Evolutionary conservation across 345 rosid genomes (phyloP), one percentile per base, ranked within the genome.

Genomic region (Noccaea caerulescens): DNA sequence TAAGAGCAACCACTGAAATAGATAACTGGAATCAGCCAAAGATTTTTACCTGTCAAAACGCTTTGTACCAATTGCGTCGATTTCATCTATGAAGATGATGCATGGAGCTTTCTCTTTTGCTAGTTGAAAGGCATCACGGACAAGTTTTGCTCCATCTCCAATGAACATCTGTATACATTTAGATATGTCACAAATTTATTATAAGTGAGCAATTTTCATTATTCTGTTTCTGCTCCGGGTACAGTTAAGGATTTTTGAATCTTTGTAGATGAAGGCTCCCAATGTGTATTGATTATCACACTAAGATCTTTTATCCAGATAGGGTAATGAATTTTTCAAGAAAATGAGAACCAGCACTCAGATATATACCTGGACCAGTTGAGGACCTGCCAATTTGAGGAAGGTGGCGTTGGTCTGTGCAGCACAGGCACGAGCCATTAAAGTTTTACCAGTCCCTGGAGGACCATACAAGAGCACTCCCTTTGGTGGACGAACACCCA

Each of bases 401-500:
- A 90, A 95, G 25, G 99, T 95, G 59, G 99, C 99, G 63, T 95
- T 95, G 70, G 98, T 95, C 69, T 92, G 99, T 12, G 99, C 99
- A 9, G 98, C 99, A 81, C 99, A 95, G 47, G 99, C 99, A 68
- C 99, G 96, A 0, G 98, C 99, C 99, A 95, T 95, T 74, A 95
- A 75, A 55, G 99, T 95, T 71, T 95, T 95, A 66, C 99, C 99
- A 47, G 99, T 95, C 52, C 99, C 99, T 41, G 99, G 99, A 69
- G 98, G 99, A 47, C 98, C 99, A 77, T 95, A 92, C 57, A 92
- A 81, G 61, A 95, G 98, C 62, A 95, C 93, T 39, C 99, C 99
- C 78, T 95, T 95, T 12, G 99, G 99, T 67, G 98, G 99, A 16
- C 99, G 98, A 58, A 95, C 76, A 18, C 99, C 99, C 36, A 95